Base-by-base conservation (phyloP, 257 asterid genomes). In the Lavandula angustifolia region DNA sequence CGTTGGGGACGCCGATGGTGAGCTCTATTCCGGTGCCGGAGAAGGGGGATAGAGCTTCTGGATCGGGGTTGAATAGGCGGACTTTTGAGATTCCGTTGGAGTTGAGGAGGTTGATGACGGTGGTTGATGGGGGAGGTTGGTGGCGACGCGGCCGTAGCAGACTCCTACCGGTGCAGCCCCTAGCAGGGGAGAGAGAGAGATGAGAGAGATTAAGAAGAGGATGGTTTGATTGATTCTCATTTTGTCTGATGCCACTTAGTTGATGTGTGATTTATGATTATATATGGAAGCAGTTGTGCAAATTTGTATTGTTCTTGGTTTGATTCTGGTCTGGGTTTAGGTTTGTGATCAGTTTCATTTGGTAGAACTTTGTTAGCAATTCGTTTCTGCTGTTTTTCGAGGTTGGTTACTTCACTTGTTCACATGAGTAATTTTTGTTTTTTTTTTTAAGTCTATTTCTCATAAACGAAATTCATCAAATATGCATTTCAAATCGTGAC, bases 1-100 rank as follows among this genome's bases (percentile, higher is more conserved):
- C 91, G 14, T 88, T 83, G 1, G 94, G 94, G 7, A 88, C 84
- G 7, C 96, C 96, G 9, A 88, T 74, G 67, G 72, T 69, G 53
- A 88, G 94, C 51, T 83, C 71, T 43, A 84, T 74, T 16, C 79
- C 86, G 11, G 84, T 71, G 7, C 81, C 87, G 8, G 62, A 70
- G 58, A 88, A 88, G 17, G 94, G 89, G 4, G 68, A 38, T 9
- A 81, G 78, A 13, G 81, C 75, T 1, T 38, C 65, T 2, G 79
- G 81, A 35, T 88, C 85, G 1, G 86, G 81, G 73, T 85, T 88
- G 80, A 88, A 85, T 1, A 88, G 63, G 0, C 89, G 78, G 65
- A 85, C 48, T 54, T 76, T 67, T 31, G 81, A 47, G 31, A 85
- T 84, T 31, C 81, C 80, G 59, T 80, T 85, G 76, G 85, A 75